phyloP scores from a whole-genome alignment of 192 early-diverging fungal species.

The Globomyces pollinis-pini region DNA sequence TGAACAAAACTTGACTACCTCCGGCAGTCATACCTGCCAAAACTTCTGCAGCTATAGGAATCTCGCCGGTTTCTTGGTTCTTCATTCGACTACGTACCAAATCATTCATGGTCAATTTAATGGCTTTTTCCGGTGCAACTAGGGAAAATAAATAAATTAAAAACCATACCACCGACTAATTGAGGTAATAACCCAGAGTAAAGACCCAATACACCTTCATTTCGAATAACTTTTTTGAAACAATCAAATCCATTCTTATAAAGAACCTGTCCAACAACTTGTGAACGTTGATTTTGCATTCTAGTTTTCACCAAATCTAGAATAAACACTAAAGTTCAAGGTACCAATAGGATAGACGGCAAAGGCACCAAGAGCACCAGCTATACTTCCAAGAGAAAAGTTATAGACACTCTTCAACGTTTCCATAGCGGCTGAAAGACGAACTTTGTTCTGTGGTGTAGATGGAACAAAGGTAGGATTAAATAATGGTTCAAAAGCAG shows the following conservation, averaged over 20 bases:
- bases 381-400: conserved; percentile 78
- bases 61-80: conserved; percentile 64
- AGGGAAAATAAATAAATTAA: too few species aligned
- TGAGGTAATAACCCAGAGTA: conserved; percentile 92
- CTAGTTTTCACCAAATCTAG: conserved; percentile 93
- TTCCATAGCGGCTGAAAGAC: conserved; percentile 34
- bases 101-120: conserved; percentile 96
- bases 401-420: conserved; percentile 54
- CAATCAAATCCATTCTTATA: conserved; percentile 96
- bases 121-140: conserved; percentile 97
- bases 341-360: conserved; percentile 85
- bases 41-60: conserved; percentile 70
- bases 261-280: conserved; percentile 77
- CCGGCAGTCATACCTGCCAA: conserved; percentile 82
- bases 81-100: conserved; percentile 65
- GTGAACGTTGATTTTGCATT: conserved; percentile 94
- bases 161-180: conserved; percentile 52
- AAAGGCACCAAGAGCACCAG: conserved; percentile 89
- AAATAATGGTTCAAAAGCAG: conserved; percentile 10
- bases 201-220: conserved; percentile 82
- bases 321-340: neutral
- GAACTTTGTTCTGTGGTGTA: conserved; percentile 4
- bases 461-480: conserved; percentile 12
- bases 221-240: conserved; percentile 87
- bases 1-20: conserved; percentile 66